Percentiles rank a stretch among this genome's conserved stretches.
Evolutionary conservation across 2,329 filamentous ascomycete species (phyloP).

Genomic region (Penicillium sp.): DNA sequence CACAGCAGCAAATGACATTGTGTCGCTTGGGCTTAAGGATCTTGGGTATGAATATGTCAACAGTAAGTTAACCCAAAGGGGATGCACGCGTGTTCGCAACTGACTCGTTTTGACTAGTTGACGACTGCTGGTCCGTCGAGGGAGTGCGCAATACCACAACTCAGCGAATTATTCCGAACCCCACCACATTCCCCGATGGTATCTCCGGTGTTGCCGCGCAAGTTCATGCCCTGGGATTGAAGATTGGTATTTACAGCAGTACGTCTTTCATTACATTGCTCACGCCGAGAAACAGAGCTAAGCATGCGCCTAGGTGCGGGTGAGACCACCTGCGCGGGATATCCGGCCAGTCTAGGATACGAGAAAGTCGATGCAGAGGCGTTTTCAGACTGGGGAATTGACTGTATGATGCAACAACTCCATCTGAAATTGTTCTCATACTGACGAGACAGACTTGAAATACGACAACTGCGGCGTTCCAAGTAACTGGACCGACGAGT

Average conservation of each 20-base stretch:
- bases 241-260: constrained; percentile 64
- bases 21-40: constrained; percentile 49
- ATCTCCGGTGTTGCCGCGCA: constrained; percentile 55
- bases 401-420: constrained; percentile 38
- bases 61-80: constrained; percentile 16
- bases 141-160: constrained; percentile 44
- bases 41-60: constrained; percentile 53
- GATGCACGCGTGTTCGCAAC: neutral
- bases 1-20: constrained; percentile 47
- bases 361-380: constrained; percentile 60
- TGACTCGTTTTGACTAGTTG: constrained; percentile 36
- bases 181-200: constrained; percentile 57
- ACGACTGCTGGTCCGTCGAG: constrained; percentile 62
- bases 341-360: constrained; percentile 57
- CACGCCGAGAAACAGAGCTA: neutral
- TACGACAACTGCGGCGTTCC: constrained; percentile 58
- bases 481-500: constrained; percentile 39
- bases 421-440: neutral
- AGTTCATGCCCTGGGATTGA: constrained; percentile 59
- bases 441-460: constrained; percentile 47
- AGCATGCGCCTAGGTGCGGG: constrained; percentile 27
- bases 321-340: constrained; percentile 54
- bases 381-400: constrained; percentile 60
- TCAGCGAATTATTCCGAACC: constrained; percentile 49
- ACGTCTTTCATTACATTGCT: neutral